phyloP scores from a whole-genome alignment of 2,329 filamentous ascomycete genomes.

The Volutella citrinella region DNA sequence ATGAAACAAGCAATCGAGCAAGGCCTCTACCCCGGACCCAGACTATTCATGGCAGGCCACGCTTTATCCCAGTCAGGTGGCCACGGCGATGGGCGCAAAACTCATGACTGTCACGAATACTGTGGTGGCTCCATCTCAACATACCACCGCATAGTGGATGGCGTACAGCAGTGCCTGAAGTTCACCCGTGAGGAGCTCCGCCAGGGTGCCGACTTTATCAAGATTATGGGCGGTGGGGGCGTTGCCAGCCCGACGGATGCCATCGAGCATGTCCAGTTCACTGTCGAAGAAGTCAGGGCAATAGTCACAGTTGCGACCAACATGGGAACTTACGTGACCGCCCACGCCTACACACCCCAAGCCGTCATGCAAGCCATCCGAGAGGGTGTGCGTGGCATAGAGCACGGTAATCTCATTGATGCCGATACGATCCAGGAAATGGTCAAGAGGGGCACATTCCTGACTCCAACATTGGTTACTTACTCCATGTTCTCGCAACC shows the following conservation, averaged over 20 bases:
- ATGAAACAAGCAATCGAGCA: constrained; percentile 55
- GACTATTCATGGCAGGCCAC: constrained; percentile 52
- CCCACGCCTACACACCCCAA: constrained; percentile 53
- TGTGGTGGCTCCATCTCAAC: constrained; percentile 37
- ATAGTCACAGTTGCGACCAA: constrained; percentile 48
- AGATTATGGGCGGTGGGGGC: constrained; percentile 58
- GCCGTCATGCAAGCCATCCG: too few relatives aligned
- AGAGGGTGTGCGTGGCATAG: too few relatives aligned
- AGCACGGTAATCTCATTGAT: too few relatives aligned
- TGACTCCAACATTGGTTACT: too few relatives aligned
- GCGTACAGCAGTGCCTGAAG: constrained; percentile 51
- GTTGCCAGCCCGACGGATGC: constrained; percentile 53
- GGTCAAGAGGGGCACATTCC: too few relatives aligned
- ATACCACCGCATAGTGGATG: constrained; percentile 47
- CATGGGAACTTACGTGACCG: constrained; percentile 51
- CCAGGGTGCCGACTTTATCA: constrained; percentile 57
- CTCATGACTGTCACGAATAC: constrained; percentile 37
- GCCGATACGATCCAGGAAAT: too few relatives aligned
- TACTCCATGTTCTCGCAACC: too few relatives aligned
- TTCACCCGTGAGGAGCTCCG: constrained; percentile 52
- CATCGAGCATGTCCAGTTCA: constrained; percentile 54
- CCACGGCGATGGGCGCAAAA: constrained; percentile 48
- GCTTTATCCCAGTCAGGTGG: constrained; percentile 57
- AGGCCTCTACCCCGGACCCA: constrained; percentile 49
- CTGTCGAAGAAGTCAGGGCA: constrained; percentile 50